These are phyloP conservation scores for Aschersonia sp. DNA, from an alignment of 2,329 filamentous ascomycete species.

Conservation along the genomic window DNA sequence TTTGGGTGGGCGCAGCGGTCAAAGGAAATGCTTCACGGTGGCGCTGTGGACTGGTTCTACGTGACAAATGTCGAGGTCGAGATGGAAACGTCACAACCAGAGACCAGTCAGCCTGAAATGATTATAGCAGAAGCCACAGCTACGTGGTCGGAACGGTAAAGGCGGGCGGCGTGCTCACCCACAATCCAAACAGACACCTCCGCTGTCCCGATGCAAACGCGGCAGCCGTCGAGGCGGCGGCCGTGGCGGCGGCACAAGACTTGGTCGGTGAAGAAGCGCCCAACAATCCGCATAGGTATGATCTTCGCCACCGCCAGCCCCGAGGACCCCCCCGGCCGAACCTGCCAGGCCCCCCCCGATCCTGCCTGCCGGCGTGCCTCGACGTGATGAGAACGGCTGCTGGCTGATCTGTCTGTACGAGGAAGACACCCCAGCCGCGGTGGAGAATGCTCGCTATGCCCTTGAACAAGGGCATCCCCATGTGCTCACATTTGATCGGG, in stretches of 20 bases:
- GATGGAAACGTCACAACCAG: too few relatives aligned
- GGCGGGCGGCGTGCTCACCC: not conserved
- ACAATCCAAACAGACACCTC: not conserved
- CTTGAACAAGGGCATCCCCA: not conserved
- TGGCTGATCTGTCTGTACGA: slow-evolving; percentile 1
- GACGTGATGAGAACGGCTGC: slow-evolving; percentile 1
- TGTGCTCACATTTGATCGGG: not conserved
- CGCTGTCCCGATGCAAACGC: not conserved
- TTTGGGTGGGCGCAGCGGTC: too few relatives aligned
- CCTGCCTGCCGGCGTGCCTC: not conserved
- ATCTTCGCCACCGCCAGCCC: not conserved
- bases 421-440: not conserved
- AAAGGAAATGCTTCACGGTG: too few relatives aligned
- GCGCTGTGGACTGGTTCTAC: too few relatives aligned
- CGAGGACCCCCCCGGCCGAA: not conserved
- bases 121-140: too few relatives aligned
- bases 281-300: not conserved
- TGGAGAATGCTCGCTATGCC: slow-evolving; percentile 1
- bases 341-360: not conserved
- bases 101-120: too few relatives aligned
- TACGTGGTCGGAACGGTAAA: not conserved
- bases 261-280: not conserved
- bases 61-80: too few relatives aligned
- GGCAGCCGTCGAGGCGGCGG: not conserved
- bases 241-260: not conserved